Base-by-base conservation (phyloP, 352 stramenopile species). In the Globisporangium nagaii region DNA sequence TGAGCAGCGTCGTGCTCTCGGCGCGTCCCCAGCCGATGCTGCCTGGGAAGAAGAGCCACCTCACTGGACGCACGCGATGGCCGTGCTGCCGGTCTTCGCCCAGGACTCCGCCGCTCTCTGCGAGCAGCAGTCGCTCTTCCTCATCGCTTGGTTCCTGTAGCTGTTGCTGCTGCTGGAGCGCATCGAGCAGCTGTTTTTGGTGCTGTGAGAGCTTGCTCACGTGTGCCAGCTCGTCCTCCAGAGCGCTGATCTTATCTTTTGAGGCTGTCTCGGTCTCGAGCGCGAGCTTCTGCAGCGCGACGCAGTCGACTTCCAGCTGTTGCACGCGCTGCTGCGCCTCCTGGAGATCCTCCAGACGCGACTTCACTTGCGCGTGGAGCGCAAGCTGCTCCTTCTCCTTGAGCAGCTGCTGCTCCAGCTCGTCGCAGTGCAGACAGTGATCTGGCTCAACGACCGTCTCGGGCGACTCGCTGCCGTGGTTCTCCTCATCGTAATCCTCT, bases 241-340 rank as follows among this genome's bases (percentile, higher is more conserved):
- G 25, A 34, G 24, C 53, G 22, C 31, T 19, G 15, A 54, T 41
- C 27, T 39, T 37, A 27, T 60, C 32, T 27, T 54, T 43, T 6
- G 53, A 47, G 3, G 42, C 35, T 9, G 41, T 20, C 24, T 46
- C 27, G 1, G 27, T 19, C 43, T 50, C 43, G 27, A 37, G 43
- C 1, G 43, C 27, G 27, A 34, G 43, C 3, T 36, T 52, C 53
- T 60, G 44, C 27, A 54, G 44, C 53, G 46, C 20, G 9, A 37
- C 34, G 27, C 27, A 32, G 43, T 53, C 43, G 22, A 59, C 39
- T 19, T 79, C 59, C 31, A 82, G 64, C 36, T 75, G 49, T 48
- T 79, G 48, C 32, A 79, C 68, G 46, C 66, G 69, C 27, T 63
- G 28, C 13, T 56, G 67, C 31, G 65, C 68, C 37, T 68, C 58